Evolutionary conservation across 176 grass and related monocot genomes (phyloP).

Genomic region (Urochloa ruziziensis): DNA sequence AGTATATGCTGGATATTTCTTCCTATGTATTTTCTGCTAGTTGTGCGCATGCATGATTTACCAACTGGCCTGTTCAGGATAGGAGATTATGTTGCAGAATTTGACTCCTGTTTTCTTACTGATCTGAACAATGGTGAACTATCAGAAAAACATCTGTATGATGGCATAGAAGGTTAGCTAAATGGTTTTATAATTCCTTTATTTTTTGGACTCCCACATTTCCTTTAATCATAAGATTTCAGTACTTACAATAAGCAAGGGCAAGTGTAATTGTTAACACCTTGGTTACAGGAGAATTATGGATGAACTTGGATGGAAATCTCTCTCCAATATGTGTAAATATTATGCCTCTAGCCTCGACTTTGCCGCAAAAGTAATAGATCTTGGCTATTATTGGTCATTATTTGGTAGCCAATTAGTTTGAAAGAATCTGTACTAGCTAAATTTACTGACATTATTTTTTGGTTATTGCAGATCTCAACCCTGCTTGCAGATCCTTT

Average conservation of each 20-base stretch:
- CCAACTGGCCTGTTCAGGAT: slow-evolving; percentile 48
- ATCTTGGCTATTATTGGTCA: slow-evolving; percentile 22
- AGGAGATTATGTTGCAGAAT: slow-evolving; percentile 58
- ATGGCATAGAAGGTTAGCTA: slow-evolving; percentile 76
- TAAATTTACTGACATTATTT: slow-evolving; percentile 30
- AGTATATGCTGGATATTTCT: background rate
- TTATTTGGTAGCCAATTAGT: slow-evolving; percentile 18
- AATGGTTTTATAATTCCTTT: slow-evolving; percentile 19
- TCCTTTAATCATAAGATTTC: slow-evolving; percentile 16
- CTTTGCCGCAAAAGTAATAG: slow-evolving; percentile 58
- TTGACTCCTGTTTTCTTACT: slow-evolving; percentile 74
- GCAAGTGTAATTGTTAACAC: slow-evolving; percentile 27
- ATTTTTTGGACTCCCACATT: background rate
- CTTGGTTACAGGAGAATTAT: slow-evolving; percentile 78
- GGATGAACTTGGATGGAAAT: slow-evolving; percentile 97
- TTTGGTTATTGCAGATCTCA: slow-evolving; percentile 54
- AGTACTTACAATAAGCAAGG: slow-evolving; percentile 9
- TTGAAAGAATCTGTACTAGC: background rate
- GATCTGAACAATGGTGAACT: slow-evolving; percentile 72
- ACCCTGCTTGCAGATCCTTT: slow-evolving; percentile 60
- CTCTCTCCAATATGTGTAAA: slow-evolving; percentile 85
- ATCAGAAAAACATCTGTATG: slow-evolving; percentile 41
- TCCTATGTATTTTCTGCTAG: slow-evolving; percentile 3
- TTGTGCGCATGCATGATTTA: slow-evolving; percentile 18
- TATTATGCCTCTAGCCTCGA: slow-evolving; percentile 66